These are phyloP conservation scores for Penicillium fimorum DNA, from an alignment of 495 filamentous ascomycete genomes.

Conservation along the genomic window DNA sequence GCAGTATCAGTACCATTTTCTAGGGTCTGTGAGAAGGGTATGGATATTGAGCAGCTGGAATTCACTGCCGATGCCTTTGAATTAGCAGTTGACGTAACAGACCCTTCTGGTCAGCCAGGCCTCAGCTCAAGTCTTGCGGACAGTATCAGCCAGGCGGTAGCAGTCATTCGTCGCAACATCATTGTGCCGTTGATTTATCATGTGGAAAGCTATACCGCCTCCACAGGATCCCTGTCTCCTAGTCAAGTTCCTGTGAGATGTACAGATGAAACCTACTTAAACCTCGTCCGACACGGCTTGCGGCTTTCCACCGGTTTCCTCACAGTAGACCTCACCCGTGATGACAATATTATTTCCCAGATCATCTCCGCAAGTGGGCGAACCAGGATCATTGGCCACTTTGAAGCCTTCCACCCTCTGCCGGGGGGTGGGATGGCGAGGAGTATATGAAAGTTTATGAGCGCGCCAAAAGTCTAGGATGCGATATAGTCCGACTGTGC, in stretches of 20 bases:
- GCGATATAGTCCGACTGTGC: conserved; percentile 50
- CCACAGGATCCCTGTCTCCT: conserved; percentile 22
- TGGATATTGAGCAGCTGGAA: conserved; percentile 65
- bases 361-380: conserved; percentile 57
- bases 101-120: conserved; percentile 29
- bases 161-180: conserved; percentile 60
- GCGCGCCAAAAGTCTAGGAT: conserved; percentile 42
- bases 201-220: conserved; percentile 35
- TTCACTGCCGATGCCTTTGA: conserved; percentile 67
- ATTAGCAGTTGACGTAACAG: conserved; percentile 55
- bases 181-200: conserved; percentile 56
- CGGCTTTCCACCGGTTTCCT: conserved; percentile 69
- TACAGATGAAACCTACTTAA: conserved; percentile 52
- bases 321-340: conserved; percentile 62
- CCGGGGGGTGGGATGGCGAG: conserved; percentile 44
- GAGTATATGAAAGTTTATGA: conserved; percentile 38
- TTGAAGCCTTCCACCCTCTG: conserved; percentile 45
- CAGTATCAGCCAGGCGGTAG: conserved; percentile 55
- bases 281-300: conserved; percentile 63
- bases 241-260: conserved; percentile 21
- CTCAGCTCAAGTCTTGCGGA: conserved; percentile 39
- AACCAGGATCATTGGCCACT: conserved; percentile 68
- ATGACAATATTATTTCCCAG: conserved; percentile 50
- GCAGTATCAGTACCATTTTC: conserved; percentile 61
- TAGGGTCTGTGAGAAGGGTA: conserved; percentile 50